Percentiles rank a stretch among this genome's conserved stretches.
phyloP scores from a whole-genome alignment of 225 moss, liverwort and hornwort genomes.

The Rhytidiadelphus loreus region DNA sequence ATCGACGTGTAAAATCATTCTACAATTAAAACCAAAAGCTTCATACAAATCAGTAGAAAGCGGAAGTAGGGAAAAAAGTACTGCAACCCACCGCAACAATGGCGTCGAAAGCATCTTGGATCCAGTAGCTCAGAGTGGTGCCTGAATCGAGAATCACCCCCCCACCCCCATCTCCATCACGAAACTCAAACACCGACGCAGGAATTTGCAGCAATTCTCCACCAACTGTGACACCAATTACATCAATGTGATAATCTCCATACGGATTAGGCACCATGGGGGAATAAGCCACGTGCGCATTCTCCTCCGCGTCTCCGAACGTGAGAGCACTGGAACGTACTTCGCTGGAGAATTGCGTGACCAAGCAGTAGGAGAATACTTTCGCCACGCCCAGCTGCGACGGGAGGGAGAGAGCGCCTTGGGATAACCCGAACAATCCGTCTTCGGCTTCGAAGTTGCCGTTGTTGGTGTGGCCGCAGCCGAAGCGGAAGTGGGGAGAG shows the following conservation, averaged over 20 bases:
- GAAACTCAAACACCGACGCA: not conserved
- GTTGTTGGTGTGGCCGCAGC: slow-evolving; percentile 1
- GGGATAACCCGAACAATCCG: slow-evolving; percentile 12
- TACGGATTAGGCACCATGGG: not conserved
- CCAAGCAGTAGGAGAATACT: slow-evolving; percentile 13
- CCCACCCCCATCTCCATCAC: not conserved
- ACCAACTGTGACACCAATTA: not conserved
- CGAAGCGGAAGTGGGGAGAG: not conserved
- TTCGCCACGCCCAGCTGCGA: not conserved
- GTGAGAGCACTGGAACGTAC: not conserved
- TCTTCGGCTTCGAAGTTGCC: not conserved
- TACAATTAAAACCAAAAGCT: not conserved
- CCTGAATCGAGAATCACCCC: slow-evolving; percentile 15
- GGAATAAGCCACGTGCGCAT: not conserved
- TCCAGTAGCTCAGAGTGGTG: slow-evolving; percentile 21
- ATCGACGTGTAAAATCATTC: not conserved
- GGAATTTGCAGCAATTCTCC: not conserved
- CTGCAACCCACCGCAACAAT: not conserved
- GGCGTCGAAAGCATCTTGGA: not conserved
- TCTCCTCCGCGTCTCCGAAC: not conserved
- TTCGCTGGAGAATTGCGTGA: not conserved
- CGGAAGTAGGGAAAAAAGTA: too few relatives aligned
- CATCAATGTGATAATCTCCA: not conserved
- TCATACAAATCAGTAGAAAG: not conserved
- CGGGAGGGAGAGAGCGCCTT: slow-evolving; percentile 1